phyloP scores from a whole-genome alignment of 148 eudicot genomes.

The Salicornia ramosissima region DNA sequence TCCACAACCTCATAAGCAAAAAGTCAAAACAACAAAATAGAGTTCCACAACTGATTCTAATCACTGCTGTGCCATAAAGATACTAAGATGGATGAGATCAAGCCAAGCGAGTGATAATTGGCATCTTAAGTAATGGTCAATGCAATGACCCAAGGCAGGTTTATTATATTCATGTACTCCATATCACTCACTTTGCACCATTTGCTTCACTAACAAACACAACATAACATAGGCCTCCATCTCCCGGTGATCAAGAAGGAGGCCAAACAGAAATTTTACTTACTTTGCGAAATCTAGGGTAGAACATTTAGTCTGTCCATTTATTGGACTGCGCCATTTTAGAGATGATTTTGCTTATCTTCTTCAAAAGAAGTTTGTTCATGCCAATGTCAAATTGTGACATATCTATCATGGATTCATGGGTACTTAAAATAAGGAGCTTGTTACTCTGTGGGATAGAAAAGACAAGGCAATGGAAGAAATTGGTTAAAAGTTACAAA shows the following conservation, averaged over 20 bases:
- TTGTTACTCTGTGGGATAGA: too few relatives aligned
- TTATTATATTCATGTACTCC: background rate
- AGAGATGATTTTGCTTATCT: too few relatives aligned
- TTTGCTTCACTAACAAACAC: background rate
- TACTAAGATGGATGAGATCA: background rate
- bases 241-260: background rate
- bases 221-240: background rate
- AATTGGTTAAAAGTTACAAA: too few relatives aligned
- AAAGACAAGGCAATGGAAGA: too few relatives aligned
- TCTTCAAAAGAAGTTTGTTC: too few relatives aligned
- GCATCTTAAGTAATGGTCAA: background rate
- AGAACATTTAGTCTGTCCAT: too few relatives aligned
- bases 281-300: too few relatives aligned
- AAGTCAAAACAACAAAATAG: background rate
- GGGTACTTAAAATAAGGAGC: too few relatives aligned
- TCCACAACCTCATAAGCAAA: background rate
- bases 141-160: background rate
- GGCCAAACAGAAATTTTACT: too few relatives aligned
- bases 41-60: background rate
- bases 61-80: background rate
- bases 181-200: background rate
- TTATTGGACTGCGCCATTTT: too few relatives aligned
- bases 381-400: too few relatives aligned
- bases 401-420: too few relatives aligned
- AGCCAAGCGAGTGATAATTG: background rate